Evolutionary conservation across 164 flowering plant genomes (phyloP).

Genomic region (Chimonanthus praecox): DNA sequence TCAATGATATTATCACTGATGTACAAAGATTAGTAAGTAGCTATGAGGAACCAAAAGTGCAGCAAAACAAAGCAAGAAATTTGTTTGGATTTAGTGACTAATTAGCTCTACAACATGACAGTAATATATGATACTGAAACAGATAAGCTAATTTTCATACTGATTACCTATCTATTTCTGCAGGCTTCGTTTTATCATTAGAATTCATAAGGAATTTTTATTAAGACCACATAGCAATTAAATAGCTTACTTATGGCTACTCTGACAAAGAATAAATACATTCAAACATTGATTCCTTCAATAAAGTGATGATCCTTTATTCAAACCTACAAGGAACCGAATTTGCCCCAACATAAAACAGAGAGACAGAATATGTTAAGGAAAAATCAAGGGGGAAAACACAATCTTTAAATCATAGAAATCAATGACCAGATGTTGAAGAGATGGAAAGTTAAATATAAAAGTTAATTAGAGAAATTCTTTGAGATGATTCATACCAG

Average conservation of each 20-base stretch:
- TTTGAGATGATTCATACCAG: constrained; percentile 50
- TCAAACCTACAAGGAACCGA: background rate
- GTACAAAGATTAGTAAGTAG: too few species aligned
- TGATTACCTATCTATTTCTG: too few species aligned
- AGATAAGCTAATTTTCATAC: too few species aligned
- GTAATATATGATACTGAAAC: too few species aligned
- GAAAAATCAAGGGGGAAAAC: background rate
- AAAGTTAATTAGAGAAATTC: background rate
- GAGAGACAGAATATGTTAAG: background rate
- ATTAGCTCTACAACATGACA: too few species aligned
- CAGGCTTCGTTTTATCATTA: background rate
- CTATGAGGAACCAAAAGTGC: too few species aligned
- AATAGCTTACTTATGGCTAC: background rate
- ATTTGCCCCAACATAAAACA: background rate
- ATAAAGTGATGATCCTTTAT: background rate
- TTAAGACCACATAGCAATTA: background rate
- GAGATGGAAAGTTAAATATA: background rate
- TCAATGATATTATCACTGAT: background rate
- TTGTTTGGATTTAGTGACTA: too few species aligned
- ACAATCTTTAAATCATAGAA: background rate
- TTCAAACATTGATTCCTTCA: background rate
- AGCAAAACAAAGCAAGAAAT: too few species aligned
- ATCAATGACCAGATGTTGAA: background rate
- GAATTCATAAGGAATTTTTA: background rate
- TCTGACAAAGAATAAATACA: background rate